Conservation (phyloP, 805 yeast genomes). For the Saturnispora zaruensis region DNA sequence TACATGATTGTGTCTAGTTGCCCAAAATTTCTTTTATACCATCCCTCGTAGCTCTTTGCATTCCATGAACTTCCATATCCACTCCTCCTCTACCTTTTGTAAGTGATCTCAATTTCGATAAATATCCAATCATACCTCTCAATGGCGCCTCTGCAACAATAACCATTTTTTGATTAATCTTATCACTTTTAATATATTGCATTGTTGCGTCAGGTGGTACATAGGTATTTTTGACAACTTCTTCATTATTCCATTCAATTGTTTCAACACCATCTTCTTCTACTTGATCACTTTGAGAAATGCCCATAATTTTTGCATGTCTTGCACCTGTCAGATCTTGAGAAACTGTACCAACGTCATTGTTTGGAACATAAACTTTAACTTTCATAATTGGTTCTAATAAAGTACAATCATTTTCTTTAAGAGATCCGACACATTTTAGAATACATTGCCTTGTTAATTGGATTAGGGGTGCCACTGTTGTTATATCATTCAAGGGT, state of each 20-base stretch:
- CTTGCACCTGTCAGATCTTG: conserved; percentile 78
- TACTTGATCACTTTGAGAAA: conserved; percentile 49
- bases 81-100: conserved; percentile 87
- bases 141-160: conserved; percentile 80
- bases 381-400: conserved; percentile 88
- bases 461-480: conserved; percentile 34
- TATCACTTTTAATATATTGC: conserved; percentile 24
- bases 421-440: conserved; percentile 28
- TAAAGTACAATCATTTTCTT: conserved; percentile 36
- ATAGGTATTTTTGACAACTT: conserved; percentile 53
- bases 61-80: conserved; percentile 68
- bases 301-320: conserved; percentile 61
- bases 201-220: conserved; percentile 72
- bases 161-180: conserved; percentile 36
- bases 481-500: conserved; percentile 30
- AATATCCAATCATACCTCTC: conserved; percentile 84
- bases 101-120: conserved; percentile 64
- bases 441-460: conserved; percentile 38
- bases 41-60: conserved; percentile 56
- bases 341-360: conserved; percentile 70
- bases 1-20: not conserved
- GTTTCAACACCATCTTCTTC: conserved; percentile 26
- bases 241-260: conserved; percentile 35
- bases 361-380: conserved; percentile 55
- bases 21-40: conserved; percentile 33